These are phyloP conservation scores for Flueggea neowawraea DNA, from an alignment of 441 rosid species.

Conservation along the genomic window DNA sequence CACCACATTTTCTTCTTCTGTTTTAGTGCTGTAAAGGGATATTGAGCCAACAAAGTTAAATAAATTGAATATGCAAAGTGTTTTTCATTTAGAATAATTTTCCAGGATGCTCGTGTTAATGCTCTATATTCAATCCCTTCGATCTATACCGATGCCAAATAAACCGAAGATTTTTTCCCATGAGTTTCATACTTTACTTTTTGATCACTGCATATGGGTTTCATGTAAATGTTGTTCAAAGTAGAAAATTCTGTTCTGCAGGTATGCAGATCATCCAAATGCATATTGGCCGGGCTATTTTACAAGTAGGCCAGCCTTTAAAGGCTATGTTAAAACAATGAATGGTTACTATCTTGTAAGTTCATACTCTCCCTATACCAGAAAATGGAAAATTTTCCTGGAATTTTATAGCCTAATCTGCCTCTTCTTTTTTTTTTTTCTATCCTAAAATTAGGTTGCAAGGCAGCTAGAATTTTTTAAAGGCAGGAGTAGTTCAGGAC, in stretches of 20 bases:
- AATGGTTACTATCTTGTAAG: slow-evolving; percentile 94
- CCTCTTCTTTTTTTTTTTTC: slow-evolving; percentile 8
- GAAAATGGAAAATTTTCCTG: slow-evolving; percentile 6
- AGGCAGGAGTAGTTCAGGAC: slow-evolving; percentile 71
- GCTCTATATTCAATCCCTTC: slow-evolving; percentile 98
- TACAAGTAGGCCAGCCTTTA: slow-evolving; percentile 91
- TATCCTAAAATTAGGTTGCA: slow-evolving; percentile 60
- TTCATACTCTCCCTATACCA: slow-evolving; percentile 4
- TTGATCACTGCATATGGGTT: no score
- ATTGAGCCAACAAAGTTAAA: neutral
- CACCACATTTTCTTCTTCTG: neutral
- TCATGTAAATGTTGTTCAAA: slow-evolving; percentile 13
- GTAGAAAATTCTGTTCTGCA: slow-evolving; percentile 17
- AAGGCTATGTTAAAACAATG: slow-evolving; percentile 91
- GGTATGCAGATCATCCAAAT: slow-evolving; percentile 95
- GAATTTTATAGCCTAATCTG: slow-evolving; percentile 1
- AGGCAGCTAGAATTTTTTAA: slow-evolving; percentile 89
- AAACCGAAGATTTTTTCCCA: slow-evolving; percentile 95
- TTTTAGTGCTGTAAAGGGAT: no score
- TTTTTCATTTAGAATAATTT: slow-evolving; percentile 12
- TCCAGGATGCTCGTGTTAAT: slow-evolving; percentile 97
- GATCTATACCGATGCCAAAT: slow-evolving; percentile 95
- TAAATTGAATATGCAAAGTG: neutral
- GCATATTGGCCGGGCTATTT: slow-evolving; percentile 99
- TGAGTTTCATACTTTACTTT: slow-evolving; percentile 40